Evolutionary conservation across 148 eudicot species (phyloP).

Genomic region (Silene conica): DNA sequence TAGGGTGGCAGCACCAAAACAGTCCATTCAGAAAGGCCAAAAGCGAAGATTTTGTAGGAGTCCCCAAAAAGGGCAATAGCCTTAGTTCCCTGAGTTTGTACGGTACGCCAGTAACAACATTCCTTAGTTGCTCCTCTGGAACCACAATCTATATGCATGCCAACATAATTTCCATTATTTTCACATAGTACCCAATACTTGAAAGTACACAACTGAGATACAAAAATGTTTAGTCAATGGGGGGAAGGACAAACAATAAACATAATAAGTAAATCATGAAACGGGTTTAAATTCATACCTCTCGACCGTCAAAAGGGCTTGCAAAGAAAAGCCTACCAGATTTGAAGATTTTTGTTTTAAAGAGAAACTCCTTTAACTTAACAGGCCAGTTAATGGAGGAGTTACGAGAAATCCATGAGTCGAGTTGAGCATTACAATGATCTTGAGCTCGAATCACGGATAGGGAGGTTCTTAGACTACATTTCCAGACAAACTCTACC

Average conservation of each 20-base stretch:
- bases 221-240: neutral
- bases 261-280: neutral
- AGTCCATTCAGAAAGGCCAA: neutral
- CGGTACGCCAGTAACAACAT: too few species aligned
- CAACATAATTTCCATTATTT: too few species aligned
- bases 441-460: neutral
- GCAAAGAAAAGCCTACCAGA: too few species aligned
- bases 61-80: neutral
- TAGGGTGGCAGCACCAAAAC: neutral
- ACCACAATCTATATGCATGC: too few species aligned
- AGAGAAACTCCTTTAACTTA: slow-evolving; percentile 8
- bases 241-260: neutral
- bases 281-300: too few species aligned
- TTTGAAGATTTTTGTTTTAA: slow-evolving; percentile 1
- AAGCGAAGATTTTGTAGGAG: neutral
- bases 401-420: too few species aligned
- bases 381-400: too few species aligned
- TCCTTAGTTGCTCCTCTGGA: too few species aligned
- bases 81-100: too few species aligned
- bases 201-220: neutral
- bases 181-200: neutral
- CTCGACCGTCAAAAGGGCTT: too few species aligned
- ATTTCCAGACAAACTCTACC: slow-evolving; percentile 5
- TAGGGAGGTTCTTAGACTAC: neutral
- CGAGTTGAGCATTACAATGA: neutral